A percentile compares a stretch with the other conserved stretches of the same genome.
Conservation (phyloP, 768 basidiomycete genomes). For the Symmetrospora coprosmae region DNA sequence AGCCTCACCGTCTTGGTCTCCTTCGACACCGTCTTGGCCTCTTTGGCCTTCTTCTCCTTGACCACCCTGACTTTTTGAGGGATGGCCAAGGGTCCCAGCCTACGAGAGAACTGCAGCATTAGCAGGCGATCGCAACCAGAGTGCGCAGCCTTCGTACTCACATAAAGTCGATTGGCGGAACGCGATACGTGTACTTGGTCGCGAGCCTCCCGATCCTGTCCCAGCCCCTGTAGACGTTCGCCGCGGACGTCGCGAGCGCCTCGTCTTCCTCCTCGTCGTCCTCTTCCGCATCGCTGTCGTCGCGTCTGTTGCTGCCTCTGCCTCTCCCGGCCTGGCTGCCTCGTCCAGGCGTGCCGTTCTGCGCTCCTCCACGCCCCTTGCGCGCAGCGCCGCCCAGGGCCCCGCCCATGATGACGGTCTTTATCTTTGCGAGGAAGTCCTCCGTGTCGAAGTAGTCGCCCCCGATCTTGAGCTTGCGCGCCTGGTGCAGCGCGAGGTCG, state of each 20-base stretch:
- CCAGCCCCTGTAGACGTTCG: conserved; percentile 45
- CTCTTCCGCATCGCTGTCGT: conserved; percentile 38
- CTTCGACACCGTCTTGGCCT: conserved; percentile 45
- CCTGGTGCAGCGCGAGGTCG: conserved; percentile 66
- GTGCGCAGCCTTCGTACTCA: conserved; percentile 37
- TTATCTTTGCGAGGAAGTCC: conserved; percentile 66
- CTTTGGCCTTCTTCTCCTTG: conserved; percentile 29
- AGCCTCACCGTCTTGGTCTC: conserved; percentile 36
- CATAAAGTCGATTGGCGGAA: conserved; percentile 79
- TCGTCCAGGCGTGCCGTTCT: too few relatives aligned
- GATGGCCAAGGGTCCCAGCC: conserved; percentile 78
- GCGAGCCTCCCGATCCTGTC: conserved; percentile 71
- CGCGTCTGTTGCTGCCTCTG: conserved; percentile 40
- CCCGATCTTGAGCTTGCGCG: conserved; percentile 79
- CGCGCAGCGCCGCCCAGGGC: conserved; percentile 34
- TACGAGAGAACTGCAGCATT: conserved; percentile 37
- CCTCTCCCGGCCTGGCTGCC: conserved; percentile 6
- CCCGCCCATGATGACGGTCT: conserved; percentile 49
- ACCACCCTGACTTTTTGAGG: conserved; percentile 60
- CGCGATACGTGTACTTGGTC: conserved; percentile 61
- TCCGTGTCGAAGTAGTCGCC: conserved; percentile 80
- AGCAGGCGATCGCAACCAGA: not conserved
- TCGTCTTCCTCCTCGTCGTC: conserved; percentile 39
- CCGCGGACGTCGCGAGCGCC: conserved; percentile 39
- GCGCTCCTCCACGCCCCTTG: not conserved